Evolutionary conservation across 768 basidiomycete species (phyloP).

Genomic region (Dictyophora rubrovolvata): DNA sequence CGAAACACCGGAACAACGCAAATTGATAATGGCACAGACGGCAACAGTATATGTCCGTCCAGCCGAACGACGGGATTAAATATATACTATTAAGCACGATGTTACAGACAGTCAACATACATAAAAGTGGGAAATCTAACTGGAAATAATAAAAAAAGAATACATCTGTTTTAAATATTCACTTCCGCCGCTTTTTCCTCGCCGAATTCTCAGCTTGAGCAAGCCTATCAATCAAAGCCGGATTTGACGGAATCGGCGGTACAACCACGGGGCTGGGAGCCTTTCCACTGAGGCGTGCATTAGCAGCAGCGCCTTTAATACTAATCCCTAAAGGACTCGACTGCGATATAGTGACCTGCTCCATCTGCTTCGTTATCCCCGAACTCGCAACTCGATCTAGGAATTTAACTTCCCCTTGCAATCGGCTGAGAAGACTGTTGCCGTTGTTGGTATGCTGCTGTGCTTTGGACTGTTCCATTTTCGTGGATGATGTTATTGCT

Average conservation of each 20-base stretch:
- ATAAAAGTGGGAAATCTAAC: not conserved
- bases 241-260: not conserved
- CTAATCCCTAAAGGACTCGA: not conserved
- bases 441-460: no score
- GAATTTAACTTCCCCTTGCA: not conserved
- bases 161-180: not conserved
- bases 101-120: not conserved
- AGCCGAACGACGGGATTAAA: not conserved
- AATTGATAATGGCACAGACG: not conserved
- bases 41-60: no score
- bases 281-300: not conserved
- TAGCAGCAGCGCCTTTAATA: not conserved
- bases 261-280: not conserved
- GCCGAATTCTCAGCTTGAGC: not conserved
- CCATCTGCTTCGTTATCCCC: not conserved
- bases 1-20: no score
- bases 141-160: not conserved
- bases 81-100: not conserved
- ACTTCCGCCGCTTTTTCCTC: not conserved
- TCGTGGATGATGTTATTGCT: not conserved
- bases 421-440: not conserved
- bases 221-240: not conserved
- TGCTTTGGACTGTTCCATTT: not conserved
- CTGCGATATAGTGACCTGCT: not conserved
- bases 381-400: not conserved